Conservation (phyloP, 768 basidiomycete genomes). For the Tylopilus rubrobrunneus region DNA sequence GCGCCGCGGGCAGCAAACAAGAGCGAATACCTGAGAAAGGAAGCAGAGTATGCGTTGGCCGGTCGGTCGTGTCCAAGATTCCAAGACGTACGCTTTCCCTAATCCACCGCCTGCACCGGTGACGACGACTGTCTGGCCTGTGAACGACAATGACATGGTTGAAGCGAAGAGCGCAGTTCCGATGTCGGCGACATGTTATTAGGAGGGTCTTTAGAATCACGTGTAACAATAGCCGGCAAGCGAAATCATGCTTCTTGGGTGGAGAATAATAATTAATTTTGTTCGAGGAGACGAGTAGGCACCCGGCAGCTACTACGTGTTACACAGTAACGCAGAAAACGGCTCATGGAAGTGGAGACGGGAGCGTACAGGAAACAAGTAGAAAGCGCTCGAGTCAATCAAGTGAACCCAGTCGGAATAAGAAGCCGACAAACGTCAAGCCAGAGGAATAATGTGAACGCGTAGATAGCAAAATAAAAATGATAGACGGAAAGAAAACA, state of each 20-base stretch:
- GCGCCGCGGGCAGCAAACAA: slow-evolving; percentile 93
- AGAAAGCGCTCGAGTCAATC: slow-evolving; percentile 27
- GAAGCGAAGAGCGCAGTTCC: background rate
- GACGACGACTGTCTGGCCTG: slow-evolving; percentile 86
- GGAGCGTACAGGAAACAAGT: slow-evolving; percentile 30
- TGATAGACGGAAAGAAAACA: slow-evolving; percentile 21
- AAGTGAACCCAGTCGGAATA: slow-evolving; percentile 25
- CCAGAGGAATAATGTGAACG: slow-evolving; percentile 28
- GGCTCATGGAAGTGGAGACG: slow-evolving; percentile 19
- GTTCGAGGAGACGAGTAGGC: slow-evolving; percentile 28
- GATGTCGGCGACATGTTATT: background rate
- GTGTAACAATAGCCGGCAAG: background rate
- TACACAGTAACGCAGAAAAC: slow-evolving; percentile 32
- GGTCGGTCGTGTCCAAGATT: background rate
- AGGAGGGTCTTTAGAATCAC: slow-evolving; percentile 9
- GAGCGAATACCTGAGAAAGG: slow-evolving; percentile 67
- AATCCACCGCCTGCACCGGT: slow-evolving; percentile 97
- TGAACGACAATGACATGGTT: slow-evolving; percentile 60
- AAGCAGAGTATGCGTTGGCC: background rate
- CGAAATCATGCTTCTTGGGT: too few relatives aligned
- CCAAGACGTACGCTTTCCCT: slow-evolving; percentile 72
- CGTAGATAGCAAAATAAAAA: slow-evolving; percentile 31
- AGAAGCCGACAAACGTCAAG: slow-evolving; percentile 23
- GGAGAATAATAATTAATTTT: slow-evolving; percentile 21
- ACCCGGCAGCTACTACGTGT: slow-evolving; percentile 32